Evolutionary conservation across 805 yeast species (phyloP).

Genomic region (Blastobotrys terrestris): DNA sequence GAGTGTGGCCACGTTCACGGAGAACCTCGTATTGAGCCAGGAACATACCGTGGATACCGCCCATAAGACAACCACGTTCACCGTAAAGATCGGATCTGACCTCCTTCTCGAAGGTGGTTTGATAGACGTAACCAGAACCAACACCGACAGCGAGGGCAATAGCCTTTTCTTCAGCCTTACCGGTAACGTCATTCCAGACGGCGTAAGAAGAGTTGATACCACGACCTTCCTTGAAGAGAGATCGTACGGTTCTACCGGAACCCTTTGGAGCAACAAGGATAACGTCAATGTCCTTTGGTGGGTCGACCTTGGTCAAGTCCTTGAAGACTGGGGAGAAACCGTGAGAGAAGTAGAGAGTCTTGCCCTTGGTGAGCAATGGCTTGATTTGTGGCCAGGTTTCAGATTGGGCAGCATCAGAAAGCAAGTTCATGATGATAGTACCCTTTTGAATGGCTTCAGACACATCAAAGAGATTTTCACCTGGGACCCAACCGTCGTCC

Average conservation of each 20-base stretch:
- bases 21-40: conserved; percentile 99
- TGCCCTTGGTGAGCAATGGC: conserved; percentile 92
- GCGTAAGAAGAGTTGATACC: conserved; percentile 99
- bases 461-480: conserved; percentile 94
- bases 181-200: conserved; percentile 98
- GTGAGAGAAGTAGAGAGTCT: conserved; percentile 98
- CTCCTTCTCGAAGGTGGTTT: conserved; percentile 98
- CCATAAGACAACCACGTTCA: conserved; percentile 99
- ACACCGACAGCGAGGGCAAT: conserved; percentile 98
- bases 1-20: conserved; percentile 99
- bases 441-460: conserved; percentile 89
- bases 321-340: conserved; percentile 99
- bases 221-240: conserved; percentile 99
- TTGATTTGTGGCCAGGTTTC: conserved; percentile 89
- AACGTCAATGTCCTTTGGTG: conserved; percentile 92
- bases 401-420: conserved; percentile 99
- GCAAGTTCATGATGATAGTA: conserved; percentile 93
- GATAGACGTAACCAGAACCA: conserved; percentile 99
- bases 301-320: conserved; percentile 91
- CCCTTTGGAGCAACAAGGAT: conserved; percentile 99
- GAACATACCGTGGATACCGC: conserved; percentile 99
- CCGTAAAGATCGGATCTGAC: conserved; percentile 99
- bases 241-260: conserved; percentile 99
- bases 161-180: conserved; percentile 99
- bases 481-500: conserved; percentile 99